Conservation (phyloP, 163 green algal species). For the Volvox carteri region DNA sequence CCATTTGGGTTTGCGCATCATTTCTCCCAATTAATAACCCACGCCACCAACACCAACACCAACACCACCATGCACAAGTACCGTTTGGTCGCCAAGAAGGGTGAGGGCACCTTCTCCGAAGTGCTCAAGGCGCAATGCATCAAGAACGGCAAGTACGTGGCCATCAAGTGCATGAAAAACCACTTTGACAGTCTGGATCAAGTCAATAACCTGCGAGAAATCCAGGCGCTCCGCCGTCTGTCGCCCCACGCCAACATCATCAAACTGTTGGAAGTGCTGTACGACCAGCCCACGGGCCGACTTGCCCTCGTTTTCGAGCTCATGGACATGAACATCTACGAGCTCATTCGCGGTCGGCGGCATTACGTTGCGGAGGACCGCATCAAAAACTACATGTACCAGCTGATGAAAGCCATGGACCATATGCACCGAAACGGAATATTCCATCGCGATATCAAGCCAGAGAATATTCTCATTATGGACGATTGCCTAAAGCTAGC, state of each 20-base stretch:
- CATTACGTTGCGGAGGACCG: slow-evolving; percentile 89
- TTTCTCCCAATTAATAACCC: not conserved
- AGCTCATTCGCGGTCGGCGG: slow-evolving; percentile 87
- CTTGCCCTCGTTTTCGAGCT: slow-evolving; percentile 94
- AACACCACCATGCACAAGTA: slow-evolving; percentile 78
- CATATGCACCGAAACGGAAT: slow-evolving; percentile 90
- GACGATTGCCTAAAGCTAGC: slow-evolving; percentile 83
- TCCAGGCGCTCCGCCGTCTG: slow-evolving; percentile 86
- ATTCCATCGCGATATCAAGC: slow-evolving; percentile 87
- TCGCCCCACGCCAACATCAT: slow-evolving; percentile 91
- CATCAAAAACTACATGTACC: slow-evolving; percentile 88
- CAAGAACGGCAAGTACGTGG: slow-evolving; percentile 92
- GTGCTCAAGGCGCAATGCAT: slow-evolving; percentile 94
- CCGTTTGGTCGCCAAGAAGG: slow-evolving; percentile 90
- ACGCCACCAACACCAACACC: not conserved
- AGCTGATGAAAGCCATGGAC: slow-evolving; percentile 92
- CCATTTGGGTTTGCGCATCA: not conserved
- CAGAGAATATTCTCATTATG: slow-evolving; percentile 93
- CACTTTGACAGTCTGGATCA: slow-evolving; percentile 72
- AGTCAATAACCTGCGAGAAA: slow-evolving; percentile 91
- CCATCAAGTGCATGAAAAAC: slow-evolving; percentile 95
- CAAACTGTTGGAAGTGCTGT: slow-evolving; percentile 89
- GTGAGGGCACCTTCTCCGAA: slow-evolving; percentile 91
- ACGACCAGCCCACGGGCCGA: slow-evolving; percentile 88
- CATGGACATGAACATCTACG: slow-evolving; percentile 96